A percentile compares a stretch with the other conserved stretches of the same genome.
phyloP scores from a whole-genome alignment of 208 protist genomes.

The Novymonas esmeraldas region DNA sequence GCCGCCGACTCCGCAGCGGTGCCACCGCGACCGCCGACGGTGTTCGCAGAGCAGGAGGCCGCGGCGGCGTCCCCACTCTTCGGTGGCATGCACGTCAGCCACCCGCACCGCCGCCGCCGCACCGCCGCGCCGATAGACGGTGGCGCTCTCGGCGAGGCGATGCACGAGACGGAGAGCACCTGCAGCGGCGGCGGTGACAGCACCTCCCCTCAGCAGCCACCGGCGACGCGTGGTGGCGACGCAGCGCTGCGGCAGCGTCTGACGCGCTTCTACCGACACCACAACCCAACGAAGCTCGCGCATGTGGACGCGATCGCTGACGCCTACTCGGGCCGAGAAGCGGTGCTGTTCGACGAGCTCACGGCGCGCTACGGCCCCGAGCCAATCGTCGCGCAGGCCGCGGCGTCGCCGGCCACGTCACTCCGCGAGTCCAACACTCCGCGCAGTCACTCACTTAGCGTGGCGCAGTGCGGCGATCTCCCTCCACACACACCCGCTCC shows the following conservation, averaged over 20 bases:
- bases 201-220: neutral
- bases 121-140: neutral
- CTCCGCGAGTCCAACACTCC: no score
- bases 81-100: neutral
- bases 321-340: constrained; percentile 34
- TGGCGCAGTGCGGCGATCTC: no score
- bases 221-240: neutral
- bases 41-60: neutral
- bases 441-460: no score
- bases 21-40: neutral
- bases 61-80: neutral
- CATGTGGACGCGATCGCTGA: constrained; percentile 41
- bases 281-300: constrained; percentile 46
- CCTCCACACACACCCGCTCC: no score
- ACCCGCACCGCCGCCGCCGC: neutral
- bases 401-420: neutral
- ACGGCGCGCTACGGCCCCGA: constrained; percentile 46
- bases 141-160: no score
- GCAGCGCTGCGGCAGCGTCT: constrained; percentile 20
- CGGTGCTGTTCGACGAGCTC: constrained; percentile 51
- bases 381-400: neutral
- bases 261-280: constrained; percentile 45
- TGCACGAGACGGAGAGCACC: neutral
- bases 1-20: neutral
- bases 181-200: neutral